Conservation (phyloP, 805 yeast genomes). For the Metschnikowia borealis region DNA sequence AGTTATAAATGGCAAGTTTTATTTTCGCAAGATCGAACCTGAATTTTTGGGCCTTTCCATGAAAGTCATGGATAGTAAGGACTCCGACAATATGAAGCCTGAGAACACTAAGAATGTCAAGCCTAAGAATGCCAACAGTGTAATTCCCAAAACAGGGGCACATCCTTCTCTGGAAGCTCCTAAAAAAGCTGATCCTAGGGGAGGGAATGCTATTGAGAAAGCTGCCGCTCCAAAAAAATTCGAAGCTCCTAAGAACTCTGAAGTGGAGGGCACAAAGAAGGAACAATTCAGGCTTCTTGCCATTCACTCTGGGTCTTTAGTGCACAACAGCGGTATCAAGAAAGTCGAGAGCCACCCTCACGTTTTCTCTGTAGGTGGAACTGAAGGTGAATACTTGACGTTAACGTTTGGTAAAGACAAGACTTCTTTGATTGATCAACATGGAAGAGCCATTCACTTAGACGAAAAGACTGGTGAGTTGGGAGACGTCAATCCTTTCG, state of each 20-base stretch:
- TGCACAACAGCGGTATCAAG: no score
- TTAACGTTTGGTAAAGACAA: background rate
- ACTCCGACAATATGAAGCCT: background rate
- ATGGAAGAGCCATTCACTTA: background rate
- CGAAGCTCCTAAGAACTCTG: no score
- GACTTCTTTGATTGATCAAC: background rate
- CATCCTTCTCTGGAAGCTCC: no score
- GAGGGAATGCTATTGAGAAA: no score
- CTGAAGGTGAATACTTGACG: conserved; percentile 22
- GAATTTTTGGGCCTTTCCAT: conserved; percentile 8
- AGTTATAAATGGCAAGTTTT: background rate
- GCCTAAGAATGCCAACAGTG: background rate
- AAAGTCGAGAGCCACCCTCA: no score
- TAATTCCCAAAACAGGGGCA: no score
- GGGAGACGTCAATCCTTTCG: conserved; percentile 11
- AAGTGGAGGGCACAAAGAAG: no score
- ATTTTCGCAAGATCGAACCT: background rate
- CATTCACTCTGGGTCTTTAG: no score
- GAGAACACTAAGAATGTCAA: background rate
- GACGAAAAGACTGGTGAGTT: background rate
- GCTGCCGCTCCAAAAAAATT: no score
- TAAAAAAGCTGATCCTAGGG: no score
- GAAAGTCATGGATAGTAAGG: background rate
- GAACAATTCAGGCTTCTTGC: no score
- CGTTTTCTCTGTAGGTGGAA: no score